phyloP scores from a whole-genome alignment of 441 rosid species.

The Hypseocharis bilobata region DNA sequence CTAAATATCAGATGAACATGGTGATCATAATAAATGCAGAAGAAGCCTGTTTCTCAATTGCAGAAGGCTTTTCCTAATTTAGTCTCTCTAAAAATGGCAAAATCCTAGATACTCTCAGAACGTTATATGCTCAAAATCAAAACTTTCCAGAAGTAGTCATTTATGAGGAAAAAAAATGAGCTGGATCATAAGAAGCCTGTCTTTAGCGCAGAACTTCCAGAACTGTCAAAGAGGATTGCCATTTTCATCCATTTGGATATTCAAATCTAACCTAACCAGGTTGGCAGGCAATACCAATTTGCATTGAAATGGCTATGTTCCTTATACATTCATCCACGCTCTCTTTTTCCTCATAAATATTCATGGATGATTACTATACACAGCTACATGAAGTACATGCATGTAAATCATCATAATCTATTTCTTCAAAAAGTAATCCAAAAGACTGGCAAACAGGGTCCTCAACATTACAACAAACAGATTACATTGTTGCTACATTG shows the following conservation, averaged over 20 bases:
- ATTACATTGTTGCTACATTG: background rate
- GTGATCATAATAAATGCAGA: background rate
- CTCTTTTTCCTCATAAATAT: background rate
- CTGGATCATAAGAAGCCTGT: background rate
- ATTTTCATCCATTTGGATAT: background rate
- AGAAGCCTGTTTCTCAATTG: background rate
- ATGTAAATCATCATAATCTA: too few species aligned
- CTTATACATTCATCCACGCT: background rate
- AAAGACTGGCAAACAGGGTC: too few species aligned
- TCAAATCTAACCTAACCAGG: background rate
- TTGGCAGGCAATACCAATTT: background rate
- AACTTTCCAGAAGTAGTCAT: background rate
- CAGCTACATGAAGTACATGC: too few species aligned
- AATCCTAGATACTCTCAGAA: background rate
- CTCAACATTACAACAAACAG: too few species aligned
- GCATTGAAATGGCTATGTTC: background rate
- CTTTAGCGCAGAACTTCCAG: background rate
- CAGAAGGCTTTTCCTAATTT: background rate
- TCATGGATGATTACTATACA: too few species aligned
- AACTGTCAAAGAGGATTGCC: background rate
- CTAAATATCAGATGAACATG: background rate
- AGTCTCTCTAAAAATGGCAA: background rate
- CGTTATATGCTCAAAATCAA: background rate
- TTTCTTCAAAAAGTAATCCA: too few species aligned
- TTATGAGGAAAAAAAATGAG: background rate